Evolutionary conservation across 352 stramenopile genomes (phyloP).

Genomic region (Phytophthora uliginosa): DNA sequence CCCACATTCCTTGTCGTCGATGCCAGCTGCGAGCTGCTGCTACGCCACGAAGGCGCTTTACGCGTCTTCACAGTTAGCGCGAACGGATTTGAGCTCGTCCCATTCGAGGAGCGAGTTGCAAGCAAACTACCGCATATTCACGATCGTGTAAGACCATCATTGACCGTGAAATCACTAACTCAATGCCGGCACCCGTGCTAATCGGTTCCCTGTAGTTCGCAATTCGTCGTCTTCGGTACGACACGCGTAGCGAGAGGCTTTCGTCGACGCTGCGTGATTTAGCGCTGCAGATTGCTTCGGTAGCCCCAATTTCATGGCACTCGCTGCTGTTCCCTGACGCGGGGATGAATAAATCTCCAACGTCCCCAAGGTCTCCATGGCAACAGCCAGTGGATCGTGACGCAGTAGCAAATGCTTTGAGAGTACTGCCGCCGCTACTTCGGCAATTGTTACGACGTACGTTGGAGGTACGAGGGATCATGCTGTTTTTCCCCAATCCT

Average conservation of each 20-base stretch:
- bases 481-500: not conserved
- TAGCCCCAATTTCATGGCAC: conserved; percentile 46
- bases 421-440: conserved; percentile 22
- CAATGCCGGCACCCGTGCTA: not conserved
- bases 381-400: conserved; percentile 16
- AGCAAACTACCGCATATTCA: conserved; percentile 21
- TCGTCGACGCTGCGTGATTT: conserved; percentile 41
- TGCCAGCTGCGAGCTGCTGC: conserved; percentile 41
- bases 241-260: conserved; percentile 24
- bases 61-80: conserved; percentile 22
- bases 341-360: conserved; percentile 5
- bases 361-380: conserved; percentile 19
- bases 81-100: conserved; percentile 37
- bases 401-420: conserved; percentile 4
- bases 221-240: conserved; percentile 54
- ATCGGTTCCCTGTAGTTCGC: conserved; percentile 42
- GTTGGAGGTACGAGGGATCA: conserved; percentile 21
- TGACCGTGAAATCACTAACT: not conserved
- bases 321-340: conserved; percentile 16
- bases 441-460: conserved; percentile 20
- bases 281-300: conserved; percentile 45
- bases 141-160: conserved; percentile 22
- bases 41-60: conserved; percentile 39
- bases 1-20: not conserved
- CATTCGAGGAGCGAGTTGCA: conserved; percentile 33